Evolutionary conservation across 345 rosid genomes (phyloP).

Genomic region (Zanthoxylum bungeanum): DNA sequence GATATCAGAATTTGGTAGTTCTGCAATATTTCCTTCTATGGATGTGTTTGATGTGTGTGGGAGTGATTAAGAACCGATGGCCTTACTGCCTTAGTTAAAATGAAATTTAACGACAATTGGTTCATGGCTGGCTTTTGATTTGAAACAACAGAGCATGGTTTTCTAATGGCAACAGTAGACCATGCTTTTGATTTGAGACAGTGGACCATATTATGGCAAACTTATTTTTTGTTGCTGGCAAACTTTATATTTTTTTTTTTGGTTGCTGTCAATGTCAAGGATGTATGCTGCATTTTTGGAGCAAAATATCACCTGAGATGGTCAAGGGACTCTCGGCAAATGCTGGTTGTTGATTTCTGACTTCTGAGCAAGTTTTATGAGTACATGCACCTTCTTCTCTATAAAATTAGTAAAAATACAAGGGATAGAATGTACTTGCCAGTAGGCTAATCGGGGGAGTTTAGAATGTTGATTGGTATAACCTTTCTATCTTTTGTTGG

Average conservation of each 20-base stretch:
- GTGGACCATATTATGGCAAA: neutral
- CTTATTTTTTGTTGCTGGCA: too few relatives aligned
- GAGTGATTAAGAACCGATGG: too few relatives aligned
- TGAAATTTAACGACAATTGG: neutral
- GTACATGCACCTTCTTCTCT: neutral
- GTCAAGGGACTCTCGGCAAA: neutral
- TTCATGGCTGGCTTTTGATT: neutral
- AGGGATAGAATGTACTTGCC: neutral
- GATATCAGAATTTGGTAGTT: neutral
- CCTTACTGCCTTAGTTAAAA: neutral
- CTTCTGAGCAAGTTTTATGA: neutral
- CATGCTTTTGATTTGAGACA: neutral
- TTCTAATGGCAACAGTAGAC: neutral
- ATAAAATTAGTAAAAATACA: too few relatives aligned
- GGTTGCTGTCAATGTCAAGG: too few relatives aligned
- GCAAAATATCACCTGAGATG: neutral
- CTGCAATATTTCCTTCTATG: neutral
- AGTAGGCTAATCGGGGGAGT: neutral
- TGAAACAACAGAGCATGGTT: neutral
- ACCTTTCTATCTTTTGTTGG: neutral
- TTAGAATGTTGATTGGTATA: neutral
- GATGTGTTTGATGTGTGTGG: neutral
- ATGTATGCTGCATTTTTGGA: too few relatives aligned
- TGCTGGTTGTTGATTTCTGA: neutral
- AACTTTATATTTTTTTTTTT: too few relatives aligned